These are phyloP conservation scores for Metschnikowia matae DNA, from an alignment of 805 yeast species.

Conservation along the genomic window DNA sequence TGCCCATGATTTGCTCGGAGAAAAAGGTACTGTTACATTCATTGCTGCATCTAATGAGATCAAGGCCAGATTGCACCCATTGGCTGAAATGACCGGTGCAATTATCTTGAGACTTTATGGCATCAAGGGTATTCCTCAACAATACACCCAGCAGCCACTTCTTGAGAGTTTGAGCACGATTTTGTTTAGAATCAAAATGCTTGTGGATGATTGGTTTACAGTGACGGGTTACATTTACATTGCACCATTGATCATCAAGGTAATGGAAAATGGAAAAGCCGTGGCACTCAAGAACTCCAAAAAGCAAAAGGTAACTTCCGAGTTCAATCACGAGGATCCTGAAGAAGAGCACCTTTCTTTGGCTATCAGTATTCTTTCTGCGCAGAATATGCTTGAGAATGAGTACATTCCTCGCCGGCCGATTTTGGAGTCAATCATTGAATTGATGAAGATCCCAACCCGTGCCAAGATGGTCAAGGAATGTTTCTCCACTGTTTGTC, in stretches of 20 bases:
- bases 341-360: conserved; percentile 82
- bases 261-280: conserved; percentile 61
- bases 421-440: conserved; percentile 57
- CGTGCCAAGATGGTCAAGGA: conserved; percentile 82
- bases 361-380: conserved; percentile 68
- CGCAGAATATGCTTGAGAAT: conserved; percentile 64
- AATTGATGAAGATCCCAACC: conserved; percentile 67
- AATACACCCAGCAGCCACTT: conserved; percentile 48
- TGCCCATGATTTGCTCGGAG: conserved; percentile 37
- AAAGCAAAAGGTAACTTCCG: conserved; percentile 52
- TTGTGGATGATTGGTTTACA: conserved; percentile 70
- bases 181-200: conserved; percentile 69
- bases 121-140: conserved; percentile 43
- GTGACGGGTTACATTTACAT: conserved; percentile 64
- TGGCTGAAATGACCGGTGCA: conserved; percentile 57
- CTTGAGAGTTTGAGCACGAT: conserved; percentile 58
- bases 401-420: conserved; percentile 63
- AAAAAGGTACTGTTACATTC: conserved; percentile 46
- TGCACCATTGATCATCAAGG: conserved; percentile 68
- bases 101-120: conserved; percentile 60
- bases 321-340: conserved; percentile 76
- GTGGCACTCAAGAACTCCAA: conserved; percentile 51
- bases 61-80: conserved; percentile 44
- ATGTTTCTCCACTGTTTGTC: conserved; percentile 72
- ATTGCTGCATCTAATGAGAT: conserved; percentile 52